Base-by-base conservation (phyloP, 164 flowering plant species). In the Liquidambar formosana region DNA sequence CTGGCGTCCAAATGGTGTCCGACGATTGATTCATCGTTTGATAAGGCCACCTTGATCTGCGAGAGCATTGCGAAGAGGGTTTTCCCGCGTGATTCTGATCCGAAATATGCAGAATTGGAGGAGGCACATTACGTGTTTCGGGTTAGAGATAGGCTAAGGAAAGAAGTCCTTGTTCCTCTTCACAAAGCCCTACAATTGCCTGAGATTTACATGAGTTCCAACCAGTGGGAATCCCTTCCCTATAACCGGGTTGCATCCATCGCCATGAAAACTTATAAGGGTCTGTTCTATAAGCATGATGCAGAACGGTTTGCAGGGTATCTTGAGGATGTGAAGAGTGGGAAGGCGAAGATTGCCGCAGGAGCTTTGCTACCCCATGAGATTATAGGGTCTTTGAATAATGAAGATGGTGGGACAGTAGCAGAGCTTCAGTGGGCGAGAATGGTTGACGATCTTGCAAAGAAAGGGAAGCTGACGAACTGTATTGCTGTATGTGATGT, bases 401-500 rank as follows among this genome's bases (percentile, higher is more conserved):
- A 77, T 18, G 76, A 45, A 0, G 76, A 77, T n/a, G 73, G 62
- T 0, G 48, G 67, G 26, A 60, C 58, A 49, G 81, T 82, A 49
- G 80, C 84, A 0, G 86, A 83, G 81, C 75, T 80, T 11, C 82
- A 79, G 15, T 81, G 80, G 80, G 13, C 18, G 45, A 75, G 81
- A 70, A 79, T 81, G 69, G 81, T 77, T 27, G 76, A 73, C 13
- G 82, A 82, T 56, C 12, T 84, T 58, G n/a, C 63, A 0, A 65
- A 78, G 71, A 74, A 73, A 23, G 92, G 89, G 63, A 81, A 77
- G 56, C 15, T 88, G 33, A 75, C 19, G 5, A 81, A 84, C 10
- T 88, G 89, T 21, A 46, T 83, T 18, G 87, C 89, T 0, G 63
- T 86, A 1, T 80, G 86, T 71, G 87, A 84, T 71, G 89, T 86